Percentiles rank a stretch among this genome's conserved stretches.
phyloP scores from a whole-genome alignment of 202 grass and related monocot genomes.

The Sporobolus alterniflorus region DNA sequence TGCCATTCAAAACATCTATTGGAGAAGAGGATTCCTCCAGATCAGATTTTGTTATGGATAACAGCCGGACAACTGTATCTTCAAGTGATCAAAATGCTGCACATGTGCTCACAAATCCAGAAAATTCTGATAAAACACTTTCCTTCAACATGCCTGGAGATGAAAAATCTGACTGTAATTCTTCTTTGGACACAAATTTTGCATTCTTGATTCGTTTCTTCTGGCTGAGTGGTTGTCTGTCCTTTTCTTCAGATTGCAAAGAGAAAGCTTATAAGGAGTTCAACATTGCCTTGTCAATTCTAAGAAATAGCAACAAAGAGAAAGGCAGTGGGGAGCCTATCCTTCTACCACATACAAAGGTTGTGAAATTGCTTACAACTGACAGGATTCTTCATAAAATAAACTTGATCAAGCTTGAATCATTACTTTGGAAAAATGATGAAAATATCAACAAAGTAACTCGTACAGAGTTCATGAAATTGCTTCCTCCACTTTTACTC shows the following conservation, averaged over 20 bases:
- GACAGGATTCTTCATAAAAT: conserved; percentile 92
- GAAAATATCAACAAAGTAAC: conserved; percentile 82
- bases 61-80: conserved; percentile 23
- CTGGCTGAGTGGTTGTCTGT: conserved; percentile 85
- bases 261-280: conserved; percentile 88
- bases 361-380: conserved; percentile 71
- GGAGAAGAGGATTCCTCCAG: conserved; percentile 37
- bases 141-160: conserved; percentile 19
- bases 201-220: conserved; percentile 85
- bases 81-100: conserved; percentile 38
- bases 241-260: conserved; percentile 73
- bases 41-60: conserved; percentile 30
- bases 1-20: conserved; percentile 41
- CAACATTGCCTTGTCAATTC: conserved; percentile 65
- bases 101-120: conserved; percentile 24
- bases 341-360: conserved; percentile 80
- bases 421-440: conserved; percentile 79
- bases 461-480: conserved; percentile 75
- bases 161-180: conserved; percentile 41
- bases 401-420: conserved; percentile 88
- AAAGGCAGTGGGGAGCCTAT: conserved; percentile 53
- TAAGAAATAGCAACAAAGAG: conserved; percentile 46
- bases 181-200: conserved; percentile 43
- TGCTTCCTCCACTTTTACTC: conserved; percentile 89
- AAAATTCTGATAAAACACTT: conserved; percentile 39